Evolutionary conservation across 148 eudicot species (phyloP).

Genomic region (Rheum nobile): DNA sequence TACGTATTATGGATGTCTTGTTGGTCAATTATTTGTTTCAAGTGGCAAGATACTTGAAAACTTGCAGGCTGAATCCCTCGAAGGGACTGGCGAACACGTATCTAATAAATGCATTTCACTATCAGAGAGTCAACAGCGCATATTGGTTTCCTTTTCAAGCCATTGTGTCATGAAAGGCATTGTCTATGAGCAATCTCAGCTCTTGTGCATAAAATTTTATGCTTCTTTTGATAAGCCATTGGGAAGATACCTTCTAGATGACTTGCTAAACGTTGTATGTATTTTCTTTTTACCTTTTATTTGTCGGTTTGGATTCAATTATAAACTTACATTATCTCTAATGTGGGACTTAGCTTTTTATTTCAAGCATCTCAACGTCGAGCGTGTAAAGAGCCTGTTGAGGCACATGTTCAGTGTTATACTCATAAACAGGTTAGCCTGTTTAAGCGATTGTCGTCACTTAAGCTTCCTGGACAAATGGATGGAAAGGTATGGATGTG

Average conservation of each 20-base stretch:
- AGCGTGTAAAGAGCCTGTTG: conserved; percentile 76
- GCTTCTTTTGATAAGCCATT: conserved; percentile 92
- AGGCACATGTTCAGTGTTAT: conserved; percentile 83
- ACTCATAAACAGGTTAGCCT: conserved; percentile 84
- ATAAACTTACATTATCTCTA: neutral
- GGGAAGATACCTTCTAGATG: conserved; percentile 72
- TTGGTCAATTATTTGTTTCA: conserved; percentile 17
- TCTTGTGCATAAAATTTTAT: conserved; percentile 75
- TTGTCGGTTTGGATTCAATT: neutral
- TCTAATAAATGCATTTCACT: conserved; percentile 38
- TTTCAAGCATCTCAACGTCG: conserved; percentile 51
- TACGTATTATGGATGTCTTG: conserved; percentile 11
- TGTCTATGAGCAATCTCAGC: conserved; percentile 81
- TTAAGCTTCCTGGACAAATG: conserved; percentile 62
- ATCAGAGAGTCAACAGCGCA: conserved; percentile 58
- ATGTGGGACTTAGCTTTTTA: conserved; percentile 1
- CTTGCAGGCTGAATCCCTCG: conserved; percentile 15
- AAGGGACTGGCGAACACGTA: conserved; percentile 10
- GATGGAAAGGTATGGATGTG: conserved; percentile 99
- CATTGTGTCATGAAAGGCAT: conserved; percentile 71
- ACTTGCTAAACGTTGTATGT: conserved; percentile 75
- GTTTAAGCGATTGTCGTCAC: conserved; percentile 48
- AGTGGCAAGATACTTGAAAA: neutral
- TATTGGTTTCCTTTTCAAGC: conserved; percentile 87
- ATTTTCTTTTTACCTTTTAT: neutral